Evolutionary conservation across 371 early-diverging fungal genomes (phyloP), one percentile per base, ranked within the genome.

Genomic region (Mucor circinelloides): DNA sequence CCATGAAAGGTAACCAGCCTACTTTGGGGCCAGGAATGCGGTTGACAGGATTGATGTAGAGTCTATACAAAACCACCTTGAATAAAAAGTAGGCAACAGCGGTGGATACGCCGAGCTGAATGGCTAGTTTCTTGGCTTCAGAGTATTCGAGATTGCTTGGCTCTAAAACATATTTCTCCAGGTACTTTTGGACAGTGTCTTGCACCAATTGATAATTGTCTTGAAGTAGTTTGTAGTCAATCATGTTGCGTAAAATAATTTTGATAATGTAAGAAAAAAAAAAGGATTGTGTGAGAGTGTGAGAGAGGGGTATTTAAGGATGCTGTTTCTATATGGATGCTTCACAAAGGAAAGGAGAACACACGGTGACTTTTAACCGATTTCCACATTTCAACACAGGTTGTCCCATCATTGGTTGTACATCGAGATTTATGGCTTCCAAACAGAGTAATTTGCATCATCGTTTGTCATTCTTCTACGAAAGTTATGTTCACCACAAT

Each of bases 1-100:
- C 90, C 36, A 83, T 28, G n/a, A 84, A 79, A 6, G 88, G 88
- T 3, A 78, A 36, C 80, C 80, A 79, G 8, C 68, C 66, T n/a
- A 81, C 80, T 15, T 77, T 77, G 15, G 90, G 90, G 0, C 90
- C 90, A n/a, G 90, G 90, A 6, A 88, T 71, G 13, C 73, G 80
- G 7, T 73, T 75, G 3, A 84, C 64, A 0, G 85, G 87, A 23
- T 82, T 69, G 19, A 88, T 56, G 23, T 77, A 87, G 12, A 83
- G 68, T 19, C 81, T 78, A 21, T 82, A 75, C 13, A 87, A 44
- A n/a, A 83, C 69, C n/a, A 76, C 65, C 25, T 65, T 56, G 21
- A 61, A 64, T 9, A 74, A 12, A 21, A 44, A 60, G 15, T 74
- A 74, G 15, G 44, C 56, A 23, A 74, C n/a, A 6, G 44, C 50